Percentiles rank a stretch among this genome's conserved stretches.
These are phyloP conservation scores for Oenanthe javanica DNA, from an alignment of 140 eudicot genomes.

Conservation along the genomic window DNA sequence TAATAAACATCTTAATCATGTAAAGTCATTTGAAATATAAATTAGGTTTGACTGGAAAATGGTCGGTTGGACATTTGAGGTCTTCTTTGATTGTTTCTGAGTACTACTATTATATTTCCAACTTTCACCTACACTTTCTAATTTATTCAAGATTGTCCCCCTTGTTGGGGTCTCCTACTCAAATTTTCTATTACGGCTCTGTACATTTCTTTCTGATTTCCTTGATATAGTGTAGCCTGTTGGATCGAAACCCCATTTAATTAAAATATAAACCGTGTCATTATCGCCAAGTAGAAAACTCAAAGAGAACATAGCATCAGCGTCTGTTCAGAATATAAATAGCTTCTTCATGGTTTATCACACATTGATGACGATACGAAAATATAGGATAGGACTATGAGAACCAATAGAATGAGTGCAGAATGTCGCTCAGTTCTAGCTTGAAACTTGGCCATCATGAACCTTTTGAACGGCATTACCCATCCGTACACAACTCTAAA, in stretches of 20 bases:
- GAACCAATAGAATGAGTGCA: background rate
- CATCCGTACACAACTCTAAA: background rate
- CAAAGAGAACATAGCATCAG: background rate
- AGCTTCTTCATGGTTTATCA: background rate
- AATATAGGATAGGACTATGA: background rate
- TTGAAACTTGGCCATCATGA: background rate
- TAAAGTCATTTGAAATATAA: background rate
- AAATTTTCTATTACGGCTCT: background rate
- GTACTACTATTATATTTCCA: background rate
- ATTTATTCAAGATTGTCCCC: background rate
- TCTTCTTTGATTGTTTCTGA: background rate
- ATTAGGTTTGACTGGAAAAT: slow-evolving; percentile 1
- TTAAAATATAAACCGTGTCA: background rate
- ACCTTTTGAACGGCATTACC: background rate
- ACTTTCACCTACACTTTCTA: background rate
- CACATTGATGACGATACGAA: background rate
- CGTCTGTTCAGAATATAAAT: background rate
- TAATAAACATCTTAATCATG: background rate
- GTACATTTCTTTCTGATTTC: background rate
- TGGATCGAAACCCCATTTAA: background rate
- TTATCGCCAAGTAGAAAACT: background rate
- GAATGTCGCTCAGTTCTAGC: background rate
- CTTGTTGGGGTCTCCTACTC: background rate
- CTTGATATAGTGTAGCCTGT: background rate
- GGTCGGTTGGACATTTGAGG: slow-evolving; percentile 11